phyloP scores from a whole-genome alignment of 345 rosid species.

The Durio zibethinus region DNA sequence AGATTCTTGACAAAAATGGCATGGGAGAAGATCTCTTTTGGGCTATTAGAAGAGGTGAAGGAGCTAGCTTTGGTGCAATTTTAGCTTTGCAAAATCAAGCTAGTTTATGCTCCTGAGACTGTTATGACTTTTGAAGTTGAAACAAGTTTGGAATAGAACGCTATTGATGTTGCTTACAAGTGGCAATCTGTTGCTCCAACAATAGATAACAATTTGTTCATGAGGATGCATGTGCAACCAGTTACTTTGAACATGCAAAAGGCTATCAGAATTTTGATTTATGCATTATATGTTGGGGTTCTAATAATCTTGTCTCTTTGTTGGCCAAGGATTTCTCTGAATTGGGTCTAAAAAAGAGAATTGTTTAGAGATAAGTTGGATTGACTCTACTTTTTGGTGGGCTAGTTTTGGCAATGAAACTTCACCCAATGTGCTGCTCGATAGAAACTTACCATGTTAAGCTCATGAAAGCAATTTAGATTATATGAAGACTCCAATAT shows the following conservation, averaged over 20 bases:
- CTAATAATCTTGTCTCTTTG: conserved; percentile 32
- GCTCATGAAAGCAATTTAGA: conserved; percentile 63
- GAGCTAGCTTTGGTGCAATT: conserved; percentile 50
- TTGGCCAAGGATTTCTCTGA: conserved; percentile 44
- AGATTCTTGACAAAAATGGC: conserved; percentile 29
- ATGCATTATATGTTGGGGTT: conserved; percentile 42
- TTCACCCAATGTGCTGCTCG: conserved; percentile 39
- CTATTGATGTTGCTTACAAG: too few species aligned
- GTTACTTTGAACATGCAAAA: conserved; percentile 32
- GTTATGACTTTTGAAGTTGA: conserved; percentile 49
- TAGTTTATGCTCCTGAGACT: conserved; percentile 40
- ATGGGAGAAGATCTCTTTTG: conserved; percentile 62
- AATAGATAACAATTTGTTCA: conserved; percentile 42
- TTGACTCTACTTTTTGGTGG: conserved; percentile 52
- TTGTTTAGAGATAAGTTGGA: conserved; percentile 55
- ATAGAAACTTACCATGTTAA: conserved; percentile 24
- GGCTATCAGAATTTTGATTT: conserved; percentile 39
- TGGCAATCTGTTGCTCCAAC: conserved; percentile 18
- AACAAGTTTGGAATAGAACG: not conserved
- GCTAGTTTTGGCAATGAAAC: conserved; percentile 23
- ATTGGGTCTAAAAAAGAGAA: conserved; percentile 36
- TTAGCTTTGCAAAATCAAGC: conserved; percentile 46
- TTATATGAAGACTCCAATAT: conserved; percentile 43
- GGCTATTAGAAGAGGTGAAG: conserved; percentile 60
- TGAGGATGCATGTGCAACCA: conserved; percentile 64